A percentile compares a stretch with the other conserved stretches of the same genome.
These are phyloP conservation scores for Fusarium duplospermum DNA, from an alignment of 2,329 filamentous ascomycete genomes.

Conservation along the genomic window DNA sequence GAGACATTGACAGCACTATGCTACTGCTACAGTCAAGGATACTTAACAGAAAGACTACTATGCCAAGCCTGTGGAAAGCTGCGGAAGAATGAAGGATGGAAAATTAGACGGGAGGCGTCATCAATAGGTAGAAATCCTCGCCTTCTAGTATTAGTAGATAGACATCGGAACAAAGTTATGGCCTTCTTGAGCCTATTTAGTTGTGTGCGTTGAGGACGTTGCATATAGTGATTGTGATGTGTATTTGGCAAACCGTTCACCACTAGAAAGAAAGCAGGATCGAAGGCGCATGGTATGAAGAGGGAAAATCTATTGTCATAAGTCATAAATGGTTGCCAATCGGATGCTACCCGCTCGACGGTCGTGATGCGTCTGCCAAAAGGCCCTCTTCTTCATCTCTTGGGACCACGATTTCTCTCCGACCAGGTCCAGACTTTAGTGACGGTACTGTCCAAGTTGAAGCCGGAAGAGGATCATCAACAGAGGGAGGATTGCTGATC, in stretches of 20 bases:
- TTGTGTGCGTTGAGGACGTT: neutral
- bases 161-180: neutral
- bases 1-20: neutral
- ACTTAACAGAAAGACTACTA: neutral
- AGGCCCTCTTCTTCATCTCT: slow-evolving; percentile 21
- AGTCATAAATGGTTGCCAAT: neutral
- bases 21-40: no score
- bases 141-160: neutral
- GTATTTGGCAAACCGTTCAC: neutral
- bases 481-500: neutral
- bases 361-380: neutral
- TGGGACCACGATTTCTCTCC: neutral
- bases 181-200: neutral
- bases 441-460: neutral
- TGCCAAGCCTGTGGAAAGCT: neutral
- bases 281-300: neutral
- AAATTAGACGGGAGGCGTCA: neutral
- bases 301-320: neutral
- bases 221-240: neutral
- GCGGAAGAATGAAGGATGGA: neutral
- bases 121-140: neutral
- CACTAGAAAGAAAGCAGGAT: neutral
- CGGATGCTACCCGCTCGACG: neutral
- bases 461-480: neutral
- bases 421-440: neutral